Evolutionary conservation across 148 eudicot genomes (phyloP).

Genomic region (Drosera capensis): DNA sequence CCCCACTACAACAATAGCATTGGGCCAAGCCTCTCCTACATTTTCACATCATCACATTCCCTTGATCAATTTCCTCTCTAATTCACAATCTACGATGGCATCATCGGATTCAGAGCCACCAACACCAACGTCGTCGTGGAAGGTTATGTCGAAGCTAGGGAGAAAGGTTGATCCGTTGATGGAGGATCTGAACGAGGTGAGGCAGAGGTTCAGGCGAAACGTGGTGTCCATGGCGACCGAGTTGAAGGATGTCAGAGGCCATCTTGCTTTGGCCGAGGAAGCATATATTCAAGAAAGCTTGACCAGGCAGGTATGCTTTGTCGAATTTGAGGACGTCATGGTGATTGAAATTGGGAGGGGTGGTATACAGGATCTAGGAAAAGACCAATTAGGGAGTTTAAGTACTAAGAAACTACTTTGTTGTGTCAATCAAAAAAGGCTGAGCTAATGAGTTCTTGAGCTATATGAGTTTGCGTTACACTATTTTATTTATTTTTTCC

Average conservation of each 20-base stretch:
- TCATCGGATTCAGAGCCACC: constrained; percentile 5
- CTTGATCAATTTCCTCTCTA: no score
- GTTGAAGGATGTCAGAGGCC: constrained; percentile 43
- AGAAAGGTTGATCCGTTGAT: constrained; percentile 35
- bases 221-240: constrained; percentile 48
- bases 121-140: background rate
- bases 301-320: constrained; percentile 31
- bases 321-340: background rate
- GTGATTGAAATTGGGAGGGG: background rate
- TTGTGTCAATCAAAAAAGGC: no score
- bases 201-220: constrained; percentile 34
- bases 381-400: no score
- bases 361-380: no score
- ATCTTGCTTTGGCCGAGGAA: constrained; percentile 34
- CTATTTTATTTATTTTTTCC: no score
- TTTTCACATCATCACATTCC: no score
- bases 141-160: background rate
- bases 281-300: constrained; percentile 23
- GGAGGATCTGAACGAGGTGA: constrained; percentile 42
- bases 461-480: no score
- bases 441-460: no score
- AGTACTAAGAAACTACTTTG: no score
- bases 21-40: no score
- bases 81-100: no score
- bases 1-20: no score